Conservation (phyloP, 225 moss, liverwort and hornwort genomes). For the Lunularia cruciata region DNA sequence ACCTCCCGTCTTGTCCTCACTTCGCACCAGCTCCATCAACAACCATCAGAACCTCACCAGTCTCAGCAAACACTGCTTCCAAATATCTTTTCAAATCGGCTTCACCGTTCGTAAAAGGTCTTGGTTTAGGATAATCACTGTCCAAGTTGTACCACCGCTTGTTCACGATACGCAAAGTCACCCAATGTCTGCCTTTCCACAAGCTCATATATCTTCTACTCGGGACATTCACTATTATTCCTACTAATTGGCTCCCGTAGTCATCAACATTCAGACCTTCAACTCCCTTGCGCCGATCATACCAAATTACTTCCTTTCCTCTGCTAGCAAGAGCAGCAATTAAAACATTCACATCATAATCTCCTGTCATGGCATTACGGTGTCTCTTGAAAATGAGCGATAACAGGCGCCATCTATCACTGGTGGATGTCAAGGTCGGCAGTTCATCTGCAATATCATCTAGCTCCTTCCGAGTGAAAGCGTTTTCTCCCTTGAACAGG, state of each 20-base stretch:
- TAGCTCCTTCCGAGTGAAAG: constrained; percentile 71
- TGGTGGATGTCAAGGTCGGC: constrained; percentile 22
- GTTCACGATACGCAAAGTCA: constrained; percentile 60
- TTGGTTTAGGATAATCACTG: constrained; percentile 57
- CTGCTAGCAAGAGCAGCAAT: constrained; percentile 60
- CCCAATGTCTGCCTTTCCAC: constrained; percentile 85
- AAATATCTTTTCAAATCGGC: constrained; percentile 55
- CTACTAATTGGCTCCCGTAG: constrained; percentile 60
- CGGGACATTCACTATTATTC: constrained; percentile 67
- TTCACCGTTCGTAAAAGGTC: constrained; percentile 45
- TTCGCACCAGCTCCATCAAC: constrained; percentile 31
- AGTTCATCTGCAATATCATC: constrained; percentile 78
- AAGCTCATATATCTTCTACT: constrained; percentile 45
- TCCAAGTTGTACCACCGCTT: constrained; percentile 86
- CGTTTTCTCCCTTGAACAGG: constrained; percentile 53
- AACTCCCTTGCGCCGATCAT: constrained; percentile 71
- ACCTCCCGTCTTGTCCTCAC: no score
- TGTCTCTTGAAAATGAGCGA: constrained; percentile 73
- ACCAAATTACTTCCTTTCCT: constrained; percentile 78
- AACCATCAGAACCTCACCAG: constrained; percentile 66
- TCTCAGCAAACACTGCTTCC: constrained; percentile 34
- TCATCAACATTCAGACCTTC: constrained; percentile 45
- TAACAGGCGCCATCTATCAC: constrained; percentile 44
- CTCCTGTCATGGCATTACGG: constrained; percentile 73
- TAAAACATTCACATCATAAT: constrained; percentile 89